Evolutionary conservation across 306 rosid genomes (phyloP).

Genomic region (Vigna angularis): DNA sequence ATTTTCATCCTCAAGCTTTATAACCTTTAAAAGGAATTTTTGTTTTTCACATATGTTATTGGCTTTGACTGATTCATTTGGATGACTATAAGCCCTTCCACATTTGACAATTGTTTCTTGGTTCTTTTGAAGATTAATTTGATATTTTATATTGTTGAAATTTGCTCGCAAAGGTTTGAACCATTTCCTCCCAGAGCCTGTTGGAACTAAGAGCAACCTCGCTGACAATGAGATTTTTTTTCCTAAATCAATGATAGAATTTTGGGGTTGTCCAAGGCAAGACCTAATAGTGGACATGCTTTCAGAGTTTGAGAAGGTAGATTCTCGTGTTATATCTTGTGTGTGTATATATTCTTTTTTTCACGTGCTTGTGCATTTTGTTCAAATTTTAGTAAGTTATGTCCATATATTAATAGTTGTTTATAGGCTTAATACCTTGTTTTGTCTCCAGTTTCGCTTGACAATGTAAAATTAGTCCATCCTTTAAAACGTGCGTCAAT

Average conservation of each 20-base stretch:
- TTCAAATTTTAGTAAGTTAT: slow-evolving; percentile 26
- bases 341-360: not conserved
- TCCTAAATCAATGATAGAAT: slow-evolving; percentile 67
- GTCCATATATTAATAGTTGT: not conserved
- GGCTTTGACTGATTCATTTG: not conserved
- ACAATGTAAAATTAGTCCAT: too few species aligned
- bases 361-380: slow-evolving; percentile 3
- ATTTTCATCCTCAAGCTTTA: not conserved
- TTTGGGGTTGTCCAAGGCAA: slow-evolving; percentile 50
- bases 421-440: too few species aligned
- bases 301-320: slow-evolving; percentile 78
- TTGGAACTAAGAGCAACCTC: slow-evolving; percentile 46
- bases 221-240: slow-evolving; percentile 50
- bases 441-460: too few species aligned
- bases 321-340: slow-evolving; percentile 13
- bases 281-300: slow-evolving; percentile 65
- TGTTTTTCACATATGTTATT: not conserved
- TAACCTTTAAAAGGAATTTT: not conserved
- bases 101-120: slow-evolving; percentile 10
- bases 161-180: slow-evolving; percentile 59
- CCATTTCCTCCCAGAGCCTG: slow-evolving; percentile 54
- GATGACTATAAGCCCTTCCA: not conserved
- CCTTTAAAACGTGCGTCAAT: too few species aligned
- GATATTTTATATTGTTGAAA: slow-evolving; percentile 32
- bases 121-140: slow-evolving; percentile 30